Base-by-base conservation (phyloP, 2,329 filamentous ascomycete genomes). In the Mollisiaceae sp. region DNA sequence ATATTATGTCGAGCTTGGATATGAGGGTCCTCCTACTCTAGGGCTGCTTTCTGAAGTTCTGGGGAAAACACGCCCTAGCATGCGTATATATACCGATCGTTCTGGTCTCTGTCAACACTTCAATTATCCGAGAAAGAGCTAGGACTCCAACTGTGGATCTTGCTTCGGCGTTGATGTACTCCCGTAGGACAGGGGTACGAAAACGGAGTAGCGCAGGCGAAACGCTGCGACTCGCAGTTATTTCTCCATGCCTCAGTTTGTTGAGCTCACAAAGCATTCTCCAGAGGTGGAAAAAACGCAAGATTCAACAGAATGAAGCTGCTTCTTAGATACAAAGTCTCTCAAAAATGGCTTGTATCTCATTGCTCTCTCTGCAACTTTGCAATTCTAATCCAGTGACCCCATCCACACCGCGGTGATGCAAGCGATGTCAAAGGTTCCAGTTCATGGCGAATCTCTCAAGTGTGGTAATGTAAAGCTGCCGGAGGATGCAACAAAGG, bases 1-100 rank as follows among this genome's bases (percentile, higher is more conserved):
- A 54, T 35, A 54, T 54, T 27, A 54, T 54, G 50, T 54, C 50
- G 22, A 54, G 50, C 22, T 24, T 54, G 15, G 50, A 54, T 18
- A 54, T 35, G 24, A 54, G 15, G 32, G 50, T 54, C 24, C 8
- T 54, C 18, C 27, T 54, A 14, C 50, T 54, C 24, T 54, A 54
- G 50, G 22, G 4, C 1, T 22, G n/a, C 5, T 8, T 18, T 54
- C 50, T 11, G 12, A 12, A 11, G 11, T 22, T 43, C 41, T 15
- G 4, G n/a, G 14, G n/a, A 43, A 32, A 6, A 32, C 3, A 6
- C 27, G 27, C 3, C 27, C 6, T 32, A 6, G 27, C 27, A 32
- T 32, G 27, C 27, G 27, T 32, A 32, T 32, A 32, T 32, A 32
- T 32, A 32, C 27, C 27, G 3, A 32, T 3, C 27, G 6, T 32